These are phyloP conservation scores for Pholiota microspora DNA, from an alignment of 768 basidiomycete genomes.

Conservation along the genomic window DNA sequence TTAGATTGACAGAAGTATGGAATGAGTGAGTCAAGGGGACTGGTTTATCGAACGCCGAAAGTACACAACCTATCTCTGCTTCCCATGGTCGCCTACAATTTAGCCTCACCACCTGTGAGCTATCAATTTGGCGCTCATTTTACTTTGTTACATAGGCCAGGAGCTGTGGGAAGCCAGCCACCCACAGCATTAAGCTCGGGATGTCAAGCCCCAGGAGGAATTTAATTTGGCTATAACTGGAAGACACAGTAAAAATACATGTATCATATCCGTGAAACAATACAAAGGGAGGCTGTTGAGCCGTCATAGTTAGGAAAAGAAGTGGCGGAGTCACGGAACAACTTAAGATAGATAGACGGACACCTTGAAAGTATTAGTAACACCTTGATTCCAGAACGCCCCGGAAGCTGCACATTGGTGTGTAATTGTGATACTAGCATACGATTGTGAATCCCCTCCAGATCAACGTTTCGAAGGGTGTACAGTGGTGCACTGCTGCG, in stretches of 20 bases:
- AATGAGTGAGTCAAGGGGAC: not conserved
- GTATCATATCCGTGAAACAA: not conserved
- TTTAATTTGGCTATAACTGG: not conserved
- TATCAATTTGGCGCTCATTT: no score
- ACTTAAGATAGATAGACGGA: slow-evolving; percentile 4
- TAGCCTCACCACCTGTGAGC: no score
- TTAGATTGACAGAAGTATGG: no score
- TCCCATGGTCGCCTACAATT: not conserved
- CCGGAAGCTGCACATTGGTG: not conserved
- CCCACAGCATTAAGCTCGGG: not conserved
- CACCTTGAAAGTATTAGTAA: not conserved
- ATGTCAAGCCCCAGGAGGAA: not conserved
- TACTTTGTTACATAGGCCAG: no score
- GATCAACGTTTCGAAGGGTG: not conserved
- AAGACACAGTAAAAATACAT: not conserved
- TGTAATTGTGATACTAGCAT: not conserved
- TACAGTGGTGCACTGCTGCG: not conserved
- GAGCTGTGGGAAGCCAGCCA: no score
- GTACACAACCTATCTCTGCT: not conserved
- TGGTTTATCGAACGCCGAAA: not conserved
- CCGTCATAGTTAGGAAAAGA: not conserved
- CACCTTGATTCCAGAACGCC: not conserved
- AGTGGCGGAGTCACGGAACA: not conserved
- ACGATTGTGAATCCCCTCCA: not conserved
- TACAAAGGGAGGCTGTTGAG: not conserved